Conservation (phyloP, 331 rosid genomes). For the Quercus phellos region DNA sequence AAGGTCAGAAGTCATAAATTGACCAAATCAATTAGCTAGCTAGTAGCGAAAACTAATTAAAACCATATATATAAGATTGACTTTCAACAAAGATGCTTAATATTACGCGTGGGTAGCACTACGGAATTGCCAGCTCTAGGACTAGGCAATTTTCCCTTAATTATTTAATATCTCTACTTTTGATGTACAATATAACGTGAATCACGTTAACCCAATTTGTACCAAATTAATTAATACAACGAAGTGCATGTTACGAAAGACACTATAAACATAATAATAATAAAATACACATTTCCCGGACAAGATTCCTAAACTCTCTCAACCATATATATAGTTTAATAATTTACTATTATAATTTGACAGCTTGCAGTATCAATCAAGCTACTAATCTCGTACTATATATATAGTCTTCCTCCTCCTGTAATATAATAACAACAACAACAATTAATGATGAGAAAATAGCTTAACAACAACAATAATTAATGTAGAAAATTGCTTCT, state of each 20-base stretch:
- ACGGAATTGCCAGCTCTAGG: background rate
- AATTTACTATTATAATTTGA: background rate
- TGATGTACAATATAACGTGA: too few relatives aligned
- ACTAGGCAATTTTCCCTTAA: background rate
- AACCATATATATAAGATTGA: too few relatives aligned
- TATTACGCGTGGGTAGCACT: slow-evolving; percentile 8
- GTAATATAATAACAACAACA: background rate
- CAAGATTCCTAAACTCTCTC: slow-evolving; percentile 18
- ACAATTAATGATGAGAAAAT: background rate
- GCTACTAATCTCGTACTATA: background rate
- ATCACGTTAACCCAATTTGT: too few relatives aligned
- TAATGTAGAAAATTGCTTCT: background rate
- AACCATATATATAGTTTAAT: background rate
- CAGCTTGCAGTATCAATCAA: slow-evolving; percentile 20
- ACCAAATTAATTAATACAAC: too few relatives aligned
- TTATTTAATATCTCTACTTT: background rate
- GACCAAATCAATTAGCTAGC: background rate
- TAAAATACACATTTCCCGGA: background rate
- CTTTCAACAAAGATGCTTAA: background rate
- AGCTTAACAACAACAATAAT: background rate
- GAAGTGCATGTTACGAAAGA: background rate
- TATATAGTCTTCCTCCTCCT: background rate
- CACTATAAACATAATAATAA: background rate
- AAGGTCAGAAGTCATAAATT: background rate
- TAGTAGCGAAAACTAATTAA: too few relatives aligned